Conservation (phyloP, 768 basidiomycete genomes). For the Termitomyces sp. region DNA sequence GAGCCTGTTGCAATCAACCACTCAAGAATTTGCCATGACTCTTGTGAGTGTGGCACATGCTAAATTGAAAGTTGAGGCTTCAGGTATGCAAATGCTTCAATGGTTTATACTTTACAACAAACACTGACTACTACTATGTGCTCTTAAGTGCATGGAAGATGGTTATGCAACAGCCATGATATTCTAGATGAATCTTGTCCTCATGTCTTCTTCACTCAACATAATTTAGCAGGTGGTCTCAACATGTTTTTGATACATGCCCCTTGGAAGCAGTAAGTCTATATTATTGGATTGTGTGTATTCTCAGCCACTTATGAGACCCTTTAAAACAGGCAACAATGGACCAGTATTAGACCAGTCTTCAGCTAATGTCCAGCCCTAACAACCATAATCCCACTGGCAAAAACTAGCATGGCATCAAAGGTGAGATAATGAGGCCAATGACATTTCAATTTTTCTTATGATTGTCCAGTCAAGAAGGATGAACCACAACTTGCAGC, state of each 20-base stretch:
- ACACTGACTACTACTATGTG: too few species aligned
- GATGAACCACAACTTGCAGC: background rate
- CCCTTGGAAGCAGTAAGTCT: background rate
- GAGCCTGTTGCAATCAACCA: too few species aligned
- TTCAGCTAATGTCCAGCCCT: background rate
- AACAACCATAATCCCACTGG: background rate
- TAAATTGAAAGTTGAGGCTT: background rate
- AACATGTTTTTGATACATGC: background rate
- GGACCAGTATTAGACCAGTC: background rate
- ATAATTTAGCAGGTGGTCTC: background rate
- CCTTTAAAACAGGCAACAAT: background rate
- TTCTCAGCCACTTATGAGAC: background rate
- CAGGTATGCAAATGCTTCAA: background rate
- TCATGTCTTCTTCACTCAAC: background rate
- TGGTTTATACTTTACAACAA: too few species aligned
- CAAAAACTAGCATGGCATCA: background rate
- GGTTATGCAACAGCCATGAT: background rate
- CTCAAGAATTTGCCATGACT: too few species aligned
- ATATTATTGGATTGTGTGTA: background rate
- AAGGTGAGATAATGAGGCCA: background rate
- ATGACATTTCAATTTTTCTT: background rate
- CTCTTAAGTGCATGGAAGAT: background rate
- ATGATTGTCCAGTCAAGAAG: background rate
- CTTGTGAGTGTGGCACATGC: too few species aligned
- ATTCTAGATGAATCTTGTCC: background rate